Evolutionary conservation across 1,284 basidiomycete genomes (phyloP), one percentile per base, ranked within the genome.

Genomic region (Boletus semigastroideus): DNA sequence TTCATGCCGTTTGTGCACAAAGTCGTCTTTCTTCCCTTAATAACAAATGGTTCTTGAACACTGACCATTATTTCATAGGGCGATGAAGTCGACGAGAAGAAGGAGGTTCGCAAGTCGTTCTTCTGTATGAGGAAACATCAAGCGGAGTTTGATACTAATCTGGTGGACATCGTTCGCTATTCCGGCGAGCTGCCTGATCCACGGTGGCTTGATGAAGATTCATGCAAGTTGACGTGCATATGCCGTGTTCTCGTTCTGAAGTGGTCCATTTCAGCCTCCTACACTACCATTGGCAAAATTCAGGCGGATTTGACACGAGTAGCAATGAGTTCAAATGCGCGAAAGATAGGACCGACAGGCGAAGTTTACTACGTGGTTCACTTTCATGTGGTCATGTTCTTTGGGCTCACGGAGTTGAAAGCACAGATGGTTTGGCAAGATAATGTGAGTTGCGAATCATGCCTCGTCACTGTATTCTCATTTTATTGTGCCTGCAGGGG

Each of bases 361-460:
- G 19, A 31, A 19, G 7, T 14, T 8, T 49, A 38, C 16, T 46
- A 38, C 27, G 11, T 30, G 25, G 34, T 49, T 16, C 10, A 13
- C 19, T 0, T 46, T 8, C 34, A 45, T 2, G 27, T 46, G 4
- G 27, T 46, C 8, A 27, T 12, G 11, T 46, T 37, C 19, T 46
- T 49, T 9, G 48, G 48, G 25, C 10, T 34, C 19, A 22, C 41
- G 5, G 48, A 49, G 31, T 20, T 36, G 19, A 46, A 42, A 11
- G 48, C 48, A 14, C 48, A 49, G 34, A 38, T 46, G 19, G 42
- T 11, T 19, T 49, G 48, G 48, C 10, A 30, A 12, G 30, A 16
- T 19, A 30, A 30, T 12, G 48, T 49, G 16, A 20, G 48, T 31
- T 19, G 30, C 13, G 13, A 11, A 22, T 19, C 19, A 20, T 5